Conservation (phyloP, 352 stramenopile species). For the Elongisporangium senticosum region DNA sequence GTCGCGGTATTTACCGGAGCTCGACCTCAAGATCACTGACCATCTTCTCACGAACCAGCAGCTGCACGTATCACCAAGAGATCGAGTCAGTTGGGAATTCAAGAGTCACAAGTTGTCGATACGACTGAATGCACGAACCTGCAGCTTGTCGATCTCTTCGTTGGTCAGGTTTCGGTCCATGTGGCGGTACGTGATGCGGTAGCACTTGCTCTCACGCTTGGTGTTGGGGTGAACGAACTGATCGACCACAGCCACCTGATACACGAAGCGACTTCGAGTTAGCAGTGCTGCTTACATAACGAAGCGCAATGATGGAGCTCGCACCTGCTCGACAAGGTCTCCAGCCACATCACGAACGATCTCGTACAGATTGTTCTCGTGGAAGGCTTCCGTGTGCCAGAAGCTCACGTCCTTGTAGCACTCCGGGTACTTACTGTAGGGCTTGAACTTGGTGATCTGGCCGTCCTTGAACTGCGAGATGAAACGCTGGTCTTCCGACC, state of each 20-base stretch:
- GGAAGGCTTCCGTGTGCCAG: slow-evolving; percentile 88
- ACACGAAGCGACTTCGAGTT: neutral
- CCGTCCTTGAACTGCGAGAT: slow-evolving; percentile 90
- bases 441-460: slow-evolving; percentile 95
- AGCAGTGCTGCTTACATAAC: neutral
- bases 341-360: slow-evolving; percentile 94
- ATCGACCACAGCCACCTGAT: slow-evolving; percentile 87
- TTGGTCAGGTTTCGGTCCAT: slow-evolving; percentile 99
- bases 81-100: neutral
- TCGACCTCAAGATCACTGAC: slow-evolving; percentile 80
- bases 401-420: slow-evolving; percentile 99
- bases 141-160: slow-evolving; percentile 96
- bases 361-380: slow-evolving; percentile 98
- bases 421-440: slow-evolving; percentile 98
- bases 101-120: neutral
- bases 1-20: slow-evolving; percentile 69
- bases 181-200: slow-evolving; percentile 97
- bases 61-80: slow-evolving; percentile 13
- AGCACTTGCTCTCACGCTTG: slow-evolving; percentile 94
- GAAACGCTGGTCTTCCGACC: slow-evolving; percentile 94
- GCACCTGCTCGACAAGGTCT: slow-evolving; percentile 95
- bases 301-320: neutral
- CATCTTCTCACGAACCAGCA: slow-evolving; percentile 72
- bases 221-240: slow-evolving; percentile 97
- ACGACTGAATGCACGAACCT: slow-evolving; percentile 47